A percentile compares a stretch with the other conserved stretches of the same genome.
These are phyloP conservation scores for Carex pumila DNA, from an alignment of 176 grass and related monocot species.

Conservation along the genomic window DNA sequence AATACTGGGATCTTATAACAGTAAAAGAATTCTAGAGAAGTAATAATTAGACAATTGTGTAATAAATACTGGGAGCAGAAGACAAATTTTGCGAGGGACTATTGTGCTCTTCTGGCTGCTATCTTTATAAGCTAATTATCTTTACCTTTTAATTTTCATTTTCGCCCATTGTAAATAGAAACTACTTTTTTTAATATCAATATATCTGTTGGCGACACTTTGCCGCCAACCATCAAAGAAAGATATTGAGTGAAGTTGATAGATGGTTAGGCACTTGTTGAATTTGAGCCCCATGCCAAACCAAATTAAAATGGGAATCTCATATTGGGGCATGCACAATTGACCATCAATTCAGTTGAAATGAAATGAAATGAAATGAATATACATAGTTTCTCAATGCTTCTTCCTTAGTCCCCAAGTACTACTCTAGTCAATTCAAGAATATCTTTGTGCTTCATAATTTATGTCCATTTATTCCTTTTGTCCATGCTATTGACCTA, in stretches of 20 bases:
- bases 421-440: not conserved
- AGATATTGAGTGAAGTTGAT: not conserved
- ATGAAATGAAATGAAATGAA: not conserved
- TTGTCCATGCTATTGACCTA: not conserved
- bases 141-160: too few relatives aligned
- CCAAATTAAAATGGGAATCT: conserved; percentile 6
- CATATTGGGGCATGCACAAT: not conserved
- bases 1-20: too few relatives aligned
- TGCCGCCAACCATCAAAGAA: too few relatives aligned
- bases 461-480: conserved; percentile 17
- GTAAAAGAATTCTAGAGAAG: not conserved
- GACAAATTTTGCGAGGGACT: too few relatives aligned
- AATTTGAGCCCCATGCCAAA: not conserved
- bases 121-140: too few relatives aligned
- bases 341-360: not conserved
- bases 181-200: too few relatives aligned
- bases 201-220: too few relatives aligned
- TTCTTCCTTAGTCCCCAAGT: conserved; percentile 42
- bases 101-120: too few relatives aligned
- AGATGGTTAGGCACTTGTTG: not conserved
- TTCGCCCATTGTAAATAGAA: too few relatives aligned
- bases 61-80: too few relatives aligned
- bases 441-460: conserved; percentile 16
- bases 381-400: conserved; percentile 7
- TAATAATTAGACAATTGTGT: not conserved